Evolutionary conservation across 805 yeast species (phyloP).

Genomic region (Starmerella potacharoeniae): DNA sequence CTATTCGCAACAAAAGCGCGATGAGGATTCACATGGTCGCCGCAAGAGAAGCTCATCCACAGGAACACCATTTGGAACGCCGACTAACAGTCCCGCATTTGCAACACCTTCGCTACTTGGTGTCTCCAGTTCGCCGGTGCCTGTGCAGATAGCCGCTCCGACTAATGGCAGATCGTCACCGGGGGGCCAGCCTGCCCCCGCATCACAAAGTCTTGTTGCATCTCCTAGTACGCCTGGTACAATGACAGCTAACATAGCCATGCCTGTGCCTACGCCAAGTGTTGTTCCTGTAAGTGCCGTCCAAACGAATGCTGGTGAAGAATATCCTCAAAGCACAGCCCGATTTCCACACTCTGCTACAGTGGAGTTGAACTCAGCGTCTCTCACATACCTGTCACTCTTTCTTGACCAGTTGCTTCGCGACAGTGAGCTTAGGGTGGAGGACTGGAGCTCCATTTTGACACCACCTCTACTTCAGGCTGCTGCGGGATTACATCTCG

Average conservation of each 20-base stretch:
- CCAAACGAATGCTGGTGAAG: background rate
- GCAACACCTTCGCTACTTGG: background rate
- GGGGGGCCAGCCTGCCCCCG: background rate
- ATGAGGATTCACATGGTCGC: background rate
- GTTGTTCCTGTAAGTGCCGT: background rate
- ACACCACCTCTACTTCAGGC: conserved; percentile 39
- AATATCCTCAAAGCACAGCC: conserved; percentile 13
- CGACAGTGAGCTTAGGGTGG: conserved; percentile 30
- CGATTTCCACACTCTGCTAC: conserved; percentile 18
- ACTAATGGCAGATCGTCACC: background rate
- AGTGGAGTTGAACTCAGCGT: conserved; percentile 27
- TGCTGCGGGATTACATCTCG: conserved; percentile 51
- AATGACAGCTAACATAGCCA: background rate
- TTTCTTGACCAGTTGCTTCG: conserved; percentile 27
- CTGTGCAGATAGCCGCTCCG: background rate
- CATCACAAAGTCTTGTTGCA: background rate
- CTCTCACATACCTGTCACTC: conserved; percentile 24
- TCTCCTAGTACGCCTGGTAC: background rate
- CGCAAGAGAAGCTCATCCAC: conserved; percentile 1
- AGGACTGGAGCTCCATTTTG: conserved; percentile 51
- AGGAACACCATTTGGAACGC: conserved; percentile 1
- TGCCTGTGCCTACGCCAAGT: background rate
- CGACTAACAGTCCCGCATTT: background rate
- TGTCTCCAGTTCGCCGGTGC: background rate
- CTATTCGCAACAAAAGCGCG: conserved; percentile 1